Conservation (phyloP, 140 eudicot genomes). For the Erigeron philadelphicus region DNA sequence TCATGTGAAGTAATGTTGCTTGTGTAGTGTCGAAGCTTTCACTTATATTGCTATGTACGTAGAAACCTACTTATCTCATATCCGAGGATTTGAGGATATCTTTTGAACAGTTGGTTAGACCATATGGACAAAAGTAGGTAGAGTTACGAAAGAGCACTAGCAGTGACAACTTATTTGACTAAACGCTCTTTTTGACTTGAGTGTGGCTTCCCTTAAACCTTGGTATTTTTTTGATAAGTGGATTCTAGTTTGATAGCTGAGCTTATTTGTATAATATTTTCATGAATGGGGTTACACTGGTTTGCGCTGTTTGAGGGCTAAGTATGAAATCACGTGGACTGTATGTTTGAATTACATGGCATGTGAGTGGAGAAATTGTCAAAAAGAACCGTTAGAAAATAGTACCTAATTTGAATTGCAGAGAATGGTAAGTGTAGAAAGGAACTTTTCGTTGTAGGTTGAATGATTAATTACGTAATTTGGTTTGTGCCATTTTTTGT, state of each 20-base stretch:
- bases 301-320: slow-evolving; percentile 14
- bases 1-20: background rate
- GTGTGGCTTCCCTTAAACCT: slow-evolving; percentile 11
- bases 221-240: slow-evolving; percentile 1
- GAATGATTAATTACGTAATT: background rate
- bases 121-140: background rate
- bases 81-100: background rate
- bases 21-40: background rate
- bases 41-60: background rate
- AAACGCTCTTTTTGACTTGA: background rate
- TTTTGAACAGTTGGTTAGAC: slow-evolving; percentile 1
- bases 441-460: slow-evolving; percentile 2
- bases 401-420: slow-evolving; percentile 9
- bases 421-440: background rate
- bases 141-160: slow-evolving; percentile 18
- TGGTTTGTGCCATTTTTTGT: slow-evolving; percentile 1
- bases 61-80: background rate
- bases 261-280: background rate
- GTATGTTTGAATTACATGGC: slow-evolving; percentile 13
- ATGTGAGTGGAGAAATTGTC: slow-evolving; percentile 17
- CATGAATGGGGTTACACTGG: background rate
- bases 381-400: slow-evolving; percentile 10
- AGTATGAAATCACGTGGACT: background rate
- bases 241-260: background rate
- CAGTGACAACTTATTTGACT: background rate